phyloP scores from a whole-genome alignment of 768 basidiomycete species.

The Pulveroboletus frians region DNA sequence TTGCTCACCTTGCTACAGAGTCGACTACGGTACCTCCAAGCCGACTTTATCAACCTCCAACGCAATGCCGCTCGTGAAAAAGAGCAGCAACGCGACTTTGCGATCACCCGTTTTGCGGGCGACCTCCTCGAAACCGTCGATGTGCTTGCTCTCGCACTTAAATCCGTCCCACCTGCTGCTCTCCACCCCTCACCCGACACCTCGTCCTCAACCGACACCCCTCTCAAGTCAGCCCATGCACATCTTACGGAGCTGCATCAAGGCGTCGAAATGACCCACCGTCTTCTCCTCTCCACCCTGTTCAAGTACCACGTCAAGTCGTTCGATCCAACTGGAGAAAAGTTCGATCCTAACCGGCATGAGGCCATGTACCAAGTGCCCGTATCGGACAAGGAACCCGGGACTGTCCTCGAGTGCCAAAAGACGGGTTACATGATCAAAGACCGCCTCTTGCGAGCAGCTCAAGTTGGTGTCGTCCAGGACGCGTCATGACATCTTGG shows the following conservation, averaged over 20 bases:
- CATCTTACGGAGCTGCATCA: constrained; percentile 69
- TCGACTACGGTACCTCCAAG: constrained; percentile 86
- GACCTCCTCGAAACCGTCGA: constrained; percentile 89
- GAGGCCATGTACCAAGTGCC: constrained; percentile 95
- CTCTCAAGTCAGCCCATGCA: constrained; percentile 48
- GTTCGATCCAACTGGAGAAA: constrained; percentile 88
- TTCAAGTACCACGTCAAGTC: constrained; percentile 89
- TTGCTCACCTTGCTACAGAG: constrained; percentile 44
- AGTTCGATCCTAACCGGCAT: constrained; percentile 92
- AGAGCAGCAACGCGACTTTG: constrained; percentile 88
- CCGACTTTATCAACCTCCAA: constrained; percentile 94
- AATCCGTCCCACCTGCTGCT: constrained; percentile 60
- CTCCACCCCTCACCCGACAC: constrained; percentile 31
- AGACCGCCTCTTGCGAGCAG: constrained; percentile 86
- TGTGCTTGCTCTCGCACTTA: constrained; percentile 79
- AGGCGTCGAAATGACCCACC: constrained; percentile 91
- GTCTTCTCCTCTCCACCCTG: constrained; percentile 81
- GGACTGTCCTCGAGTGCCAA: constrained; percentile 85
- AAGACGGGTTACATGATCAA: constrained; percentile 94
- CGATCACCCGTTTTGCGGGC: constrained; percentile 86
- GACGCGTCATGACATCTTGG: constrained; percentile 39
- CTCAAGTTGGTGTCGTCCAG: constrained; percentile 94
- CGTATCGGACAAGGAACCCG: constrained; percentile 82
- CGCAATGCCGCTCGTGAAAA: constrained; percentile 88
- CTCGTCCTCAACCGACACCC: constrained; percentile 25